Evolutionary conservation across 305 asterid species (phyloP), one percentile per base, ranked within the genome.

Genomic region (Fraxinus albicans): DNA sequence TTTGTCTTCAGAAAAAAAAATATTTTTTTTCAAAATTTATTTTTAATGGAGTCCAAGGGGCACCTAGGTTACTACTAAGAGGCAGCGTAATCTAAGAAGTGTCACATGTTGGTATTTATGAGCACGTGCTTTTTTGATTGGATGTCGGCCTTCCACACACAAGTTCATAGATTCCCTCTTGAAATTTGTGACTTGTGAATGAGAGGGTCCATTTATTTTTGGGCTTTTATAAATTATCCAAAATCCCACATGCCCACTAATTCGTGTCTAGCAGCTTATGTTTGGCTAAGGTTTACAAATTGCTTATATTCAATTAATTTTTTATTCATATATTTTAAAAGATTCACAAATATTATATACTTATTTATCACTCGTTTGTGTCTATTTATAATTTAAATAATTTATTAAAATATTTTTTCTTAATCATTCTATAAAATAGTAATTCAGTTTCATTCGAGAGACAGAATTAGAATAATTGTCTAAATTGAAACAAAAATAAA

Each of bases 91-190:
- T 79, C 67, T 50, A 77, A 81, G 81, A 79, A 85, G 7, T 84
- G 67, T 65, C 83, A 89, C 83, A 73, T 82, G 82, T 70, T 84
- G 63, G 79, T 44, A 77, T 21, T 74, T 78, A n/a, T 70, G 80
- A 73, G 82, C 88, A 86, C 76, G 80, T 85, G 86, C 76, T 44
- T 78, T 85, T 44, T 77, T 63, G 81, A 76, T 86, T 84, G 88
- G 84, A 27, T 27, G 73, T 80, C 69, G 82, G 44, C 65, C 65
- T 35, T 78, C 8, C 34, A 36, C n/a, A 21, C 38, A 13, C 73
- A 3, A 47, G 6, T 13, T 60, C 73, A 25, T 9, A 34, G 31
- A 50, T 70, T 53, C 21, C 42, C 10, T 63, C 63, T 79, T 34
- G 50, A 19, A 19, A 76, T 42, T 17, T 38, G 82, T 12, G 8